Conservation (phyloP, 305 asterid species). For the Solanum hybrid region DNA sequence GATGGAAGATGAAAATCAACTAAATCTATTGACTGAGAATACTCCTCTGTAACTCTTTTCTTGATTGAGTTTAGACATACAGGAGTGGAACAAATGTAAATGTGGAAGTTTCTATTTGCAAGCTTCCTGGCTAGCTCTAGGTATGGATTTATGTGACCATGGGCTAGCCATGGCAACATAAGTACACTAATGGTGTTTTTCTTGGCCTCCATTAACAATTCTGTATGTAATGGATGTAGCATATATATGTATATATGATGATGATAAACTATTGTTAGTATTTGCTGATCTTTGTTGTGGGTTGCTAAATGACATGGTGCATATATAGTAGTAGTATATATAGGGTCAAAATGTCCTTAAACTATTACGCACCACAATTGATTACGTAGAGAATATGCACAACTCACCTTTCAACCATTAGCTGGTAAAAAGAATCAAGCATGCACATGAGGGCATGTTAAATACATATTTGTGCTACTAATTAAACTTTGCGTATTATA, state of each 20-base stretch:
- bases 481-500: neutral
- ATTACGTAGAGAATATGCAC: neutral
- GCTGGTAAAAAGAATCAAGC: neutral
- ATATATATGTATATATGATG: neutral
- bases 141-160: slow-evolving; percentile 55
- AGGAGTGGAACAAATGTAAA: slow-evolving; percentile 37
- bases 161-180: slow-evolving; percentile 57
- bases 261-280: neutral
- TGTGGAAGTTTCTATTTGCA: slow-evolving; percentile 24
- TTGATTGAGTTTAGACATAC: slow-evolving; percentile 30
- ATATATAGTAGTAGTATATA: neutral
- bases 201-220: neutral
- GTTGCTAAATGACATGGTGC: neutral
- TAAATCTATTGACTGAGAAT: slow-evolving; percentile 31
- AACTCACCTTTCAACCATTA: neutral
- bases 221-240: neutral
- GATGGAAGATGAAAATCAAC: neutral
- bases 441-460: neutral
- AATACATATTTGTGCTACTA: neutral
- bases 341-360: too few species aligned
- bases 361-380: neutral
- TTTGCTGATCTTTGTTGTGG: neutral
- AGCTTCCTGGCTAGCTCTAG: slow-evolving; percentile 49
- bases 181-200: slow-evolving; percentile 15
- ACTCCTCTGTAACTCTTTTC: slow-evolving; percentile 18